Conservation (phyloP, 176 grass and related monocot genomes). For the Oryza nivara region DNA sequence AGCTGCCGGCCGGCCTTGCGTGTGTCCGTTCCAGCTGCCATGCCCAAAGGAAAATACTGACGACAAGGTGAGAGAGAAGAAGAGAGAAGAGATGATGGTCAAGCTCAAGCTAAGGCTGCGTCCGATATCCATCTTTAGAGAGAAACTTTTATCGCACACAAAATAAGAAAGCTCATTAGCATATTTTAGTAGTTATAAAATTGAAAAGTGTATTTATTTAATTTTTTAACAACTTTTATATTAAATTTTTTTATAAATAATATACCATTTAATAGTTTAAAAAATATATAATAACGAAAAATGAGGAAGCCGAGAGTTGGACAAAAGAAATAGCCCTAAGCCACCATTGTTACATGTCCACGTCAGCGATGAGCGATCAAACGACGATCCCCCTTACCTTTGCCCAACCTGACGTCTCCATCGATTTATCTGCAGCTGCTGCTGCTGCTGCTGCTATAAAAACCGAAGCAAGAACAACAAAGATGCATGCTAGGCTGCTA, state of each 20-base stretch:
- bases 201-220: too few species aligned
- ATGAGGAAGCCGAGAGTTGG: too few species aligned
- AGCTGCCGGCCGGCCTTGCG: neutral
- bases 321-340: neutral
- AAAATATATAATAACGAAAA: too few species aligned
- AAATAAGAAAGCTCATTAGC: too few species aligned
- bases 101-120: conserved; percentile 18
- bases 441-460: neutral
- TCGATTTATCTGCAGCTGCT: neutral
- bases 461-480: neutral
- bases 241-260: too few species aligned
- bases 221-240: too few species aligned
- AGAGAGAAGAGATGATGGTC: neutral
- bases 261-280: too few species aligned
- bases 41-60: conserved; percentile 5
- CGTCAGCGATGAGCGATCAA: conserved; percentile 12
- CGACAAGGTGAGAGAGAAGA: neutral
- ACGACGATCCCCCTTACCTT: neutral
- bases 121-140: too few species aligned
- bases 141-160: too few species aligned
- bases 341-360: neutral
- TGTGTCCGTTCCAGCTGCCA: conserved; percentile 4
- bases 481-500: neutral
- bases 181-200: too few species aligned
- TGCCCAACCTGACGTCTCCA: conserved; percentile 20